Conservation (phyloP, 2,329 filamentous ascomycete genomes). For the Fusarium robinianum region DNA sequence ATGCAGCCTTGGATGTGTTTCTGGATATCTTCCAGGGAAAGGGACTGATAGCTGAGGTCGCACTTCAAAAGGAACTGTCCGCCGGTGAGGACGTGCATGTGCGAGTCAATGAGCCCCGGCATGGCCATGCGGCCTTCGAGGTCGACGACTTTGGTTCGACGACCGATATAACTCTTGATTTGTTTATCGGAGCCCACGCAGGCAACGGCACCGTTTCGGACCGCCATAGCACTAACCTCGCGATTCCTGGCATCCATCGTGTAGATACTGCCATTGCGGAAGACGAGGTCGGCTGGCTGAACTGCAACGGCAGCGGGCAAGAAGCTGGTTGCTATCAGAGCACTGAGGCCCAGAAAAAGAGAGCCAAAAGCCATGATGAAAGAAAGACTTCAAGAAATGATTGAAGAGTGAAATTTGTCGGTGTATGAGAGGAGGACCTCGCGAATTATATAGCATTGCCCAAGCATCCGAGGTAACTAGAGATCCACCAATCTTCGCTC, state of each 20-base stretch:
- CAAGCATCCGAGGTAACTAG: too few species aligned
- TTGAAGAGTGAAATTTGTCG: too few species aligned
- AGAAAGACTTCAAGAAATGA: too few species aligned
- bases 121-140: conserved; percentile 39
- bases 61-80: conserved; percentile 35
- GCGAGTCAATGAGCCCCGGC: conserved; percentile 37
- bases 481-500: too few species aligned
- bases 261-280: conserved; percentile 37
- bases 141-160: conserved; percentile 32
- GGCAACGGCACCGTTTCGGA: conserved; percentile 29
- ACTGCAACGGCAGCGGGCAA: conserved; percentile 3
- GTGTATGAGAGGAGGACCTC: too few species aligned
- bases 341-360: too few species aligned
- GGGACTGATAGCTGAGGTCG: conserved; percentile 35
- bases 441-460: too few species aligned
- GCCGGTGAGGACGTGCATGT: conserved; percentile 35
- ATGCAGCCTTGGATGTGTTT: conserved; percentile 34
- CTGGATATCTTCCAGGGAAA: conserved; percentile 20
- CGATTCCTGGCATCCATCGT: conserved; percentile 24
- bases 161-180: conserved; percentile 29
- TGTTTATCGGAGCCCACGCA: conserved; percentile 27
- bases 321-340: too few species aligned
- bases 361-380: too few species aligned
- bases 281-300: conserved; percentile 30
- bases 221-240: conserved; percentile 26